These are phyloP conservation scores for Quercus alba DNA, from an alignment of 306 rosid species.

Conservation along the genomic window DNA sequence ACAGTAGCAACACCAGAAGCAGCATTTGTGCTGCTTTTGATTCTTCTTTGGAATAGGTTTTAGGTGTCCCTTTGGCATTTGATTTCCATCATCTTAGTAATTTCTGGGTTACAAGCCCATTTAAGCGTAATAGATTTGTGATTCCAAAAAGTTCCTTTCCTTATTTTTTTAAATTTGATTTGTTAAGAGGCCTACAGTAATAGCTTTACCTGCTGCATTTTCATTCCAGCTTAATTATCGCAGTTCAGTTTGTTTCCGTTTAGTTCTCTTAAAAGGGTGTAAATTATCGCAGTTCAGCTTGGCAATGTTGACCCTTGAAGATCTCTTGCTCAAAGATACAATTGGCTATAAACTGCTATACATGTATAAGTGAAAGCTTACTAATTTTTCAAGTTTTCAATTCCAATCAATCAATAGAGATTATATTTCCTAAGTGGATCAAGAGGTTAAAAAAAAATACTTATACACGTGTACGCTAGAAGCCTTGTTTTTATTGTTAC, in stretches of 20 bases:
- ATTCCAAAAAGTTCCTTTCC: constrained; percentile 8
- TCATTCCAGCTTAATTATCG: neutral
- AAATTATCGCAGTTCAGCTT: neutral
- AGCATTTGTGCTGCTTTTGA: neutral
- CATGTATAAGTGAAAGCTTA: neutral
- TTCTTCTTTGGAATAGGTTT: neutral
- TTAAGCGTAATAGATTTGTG: constrained; percentile 16
- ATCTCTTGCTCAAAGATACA: neutral
- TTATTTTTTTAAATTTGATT: neutral
- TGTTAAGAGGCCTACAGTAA: neutral
- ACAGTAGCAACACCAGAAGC: constrained; percentile 17
- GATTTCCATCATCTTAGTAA: constrained; percentile 9
- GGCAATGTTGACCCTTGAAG: neutral
- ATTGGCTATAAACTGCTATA: neutral
- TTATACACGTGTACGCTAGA: too few relatives aligned
- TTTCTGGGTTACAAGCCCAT: constrained; percentile 6
- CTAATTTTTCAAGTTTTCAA: neutral
- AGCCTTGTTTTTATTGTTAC: too few relatives aligned
- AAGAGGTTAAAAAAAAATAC: too few relatives aligned
- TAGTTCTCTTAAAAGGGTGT: neutral
- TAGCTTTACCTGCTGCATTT: neutral
- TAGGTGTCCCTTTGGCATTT: constrained; percentile 10
- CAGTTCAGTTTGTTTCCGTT: neutral
- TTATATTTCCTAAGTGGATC: neutral
- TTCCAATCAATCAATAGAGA: neutral